These are phyloP conservation scores for Chrysoporthe austroafricana DNA, from an alignment of 2,329 filamentous ascomycete species.

Conservation along the genomic window DNA sequence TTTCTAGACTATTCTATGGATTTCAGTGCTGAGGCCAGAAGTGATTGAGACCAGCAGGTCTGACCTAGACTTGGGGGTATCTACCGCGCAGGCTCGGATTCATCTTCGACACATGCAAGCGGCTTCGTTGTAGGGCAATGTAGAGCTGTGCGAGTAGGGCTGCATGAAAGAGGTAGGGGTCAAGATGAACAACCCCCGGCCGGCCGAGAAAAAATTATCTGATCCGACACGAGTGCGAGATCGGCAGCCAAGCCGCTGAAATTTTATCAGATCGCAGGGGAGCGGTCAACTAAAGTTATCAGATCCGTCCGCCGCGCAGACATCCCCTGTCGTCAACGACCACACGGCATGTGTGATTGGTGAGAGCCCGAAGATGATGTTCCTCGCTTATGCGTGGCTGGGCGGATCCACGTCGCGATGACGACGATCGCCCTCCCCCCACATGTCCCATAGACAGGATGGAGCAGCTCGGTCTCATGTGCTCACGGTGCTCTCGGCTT, in stretches of 20 bases:
- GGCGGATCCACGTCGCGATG: conserved; percentile 3
- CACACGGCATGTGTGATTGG: not conserved
- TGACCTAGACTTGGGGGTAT: not conserved
- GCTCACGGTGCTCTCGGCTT: conserved; percentile 3
- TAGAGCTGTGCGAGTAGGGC: not conserved
- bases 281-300: conserved; percentile 39
- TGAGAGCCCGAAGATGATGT: not conserved
- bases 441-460: not conserved
- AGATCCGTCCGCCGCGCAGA: conserved; percentile 35
- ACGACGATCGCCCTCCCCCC: not conserved
- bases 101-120: not conserved
- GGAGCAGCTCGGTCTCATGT: conserved; percentile 11
- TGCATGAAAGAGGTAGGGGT: conserved; percentile 7
- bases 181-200: not conserved
- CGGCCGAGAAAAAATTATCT: conserved; percentile 21
- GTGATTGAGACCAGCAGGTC: no score
- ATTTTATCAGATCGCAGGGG: conserved; percentile 28
- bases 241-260: conserved; percentile 19
- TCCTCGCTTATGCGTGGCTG: not conserved
- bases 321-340: conserved; percentile 21
- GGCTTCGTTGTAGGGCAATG: not conserved
- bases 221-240: conserved; percentile 26
- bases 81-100: not conserved
- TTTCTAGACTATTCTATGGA: no score
- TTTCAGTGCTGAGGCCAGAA: no score